Evolutionary conservation across 306 rosid genomes (phyloP).

Genomic region (Erythrophleum fordii): DNA sequence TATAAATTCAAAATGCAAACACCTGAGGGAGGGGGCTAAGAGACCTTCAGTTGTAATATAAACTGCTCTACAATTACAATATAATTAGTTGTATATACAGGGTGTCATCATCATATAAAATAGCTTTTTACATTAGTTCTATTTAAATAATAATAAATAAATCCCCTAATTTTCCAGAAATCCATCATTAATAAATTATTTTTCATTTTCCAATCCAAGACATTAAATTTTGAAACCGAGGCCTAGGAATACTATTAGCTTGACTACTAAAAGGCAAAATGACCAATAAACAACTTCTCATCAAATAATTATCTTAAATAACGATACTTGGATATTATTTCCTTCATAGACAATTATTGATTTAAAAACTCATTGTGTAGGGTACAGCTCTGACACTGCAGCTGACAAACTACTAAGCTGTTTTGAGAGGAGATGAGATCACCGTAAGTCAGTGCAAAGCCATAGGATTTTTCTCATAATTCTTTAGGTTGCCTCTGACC

Average conservation of each 20-base stretch:
- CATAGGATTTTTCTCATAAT: neutral
- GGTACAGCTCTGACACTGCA: neutral
- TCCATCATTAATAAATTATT: neutral
- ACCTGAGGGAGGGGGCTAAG: neutral
- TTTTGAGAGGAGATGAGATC: neutral
- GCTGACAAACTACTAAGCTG: neutral
- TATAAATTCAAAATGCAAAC: neutral
- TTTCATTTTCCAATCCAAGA: neutral
- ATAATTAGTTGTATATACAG: no score
- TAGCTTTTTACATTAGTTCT: no score
- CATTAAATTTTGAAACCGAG: neutral
- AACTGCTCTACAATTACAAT: neutral
- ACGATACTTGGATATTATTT: neutral
- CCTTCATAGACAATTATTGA: neutral
- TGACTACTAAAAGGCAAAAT: neutral
- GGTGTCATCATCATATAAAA: neutral
- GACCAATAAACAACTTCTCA: neutral
- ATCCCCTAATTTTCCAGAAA: neutral
- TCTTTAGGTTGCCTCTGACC: neutral
- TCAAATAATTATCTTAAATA: neutral
- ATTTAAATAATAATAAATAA: no score
- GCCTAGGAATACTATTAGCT: neutral
- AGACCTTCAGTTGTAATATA: neutral
- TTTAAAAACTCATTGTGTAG: neutral
- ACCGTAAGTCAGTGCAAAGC: neutral